Conservation (phyloP, 805 yeast genomes). For the Monosporozyma unispora region DNA sequence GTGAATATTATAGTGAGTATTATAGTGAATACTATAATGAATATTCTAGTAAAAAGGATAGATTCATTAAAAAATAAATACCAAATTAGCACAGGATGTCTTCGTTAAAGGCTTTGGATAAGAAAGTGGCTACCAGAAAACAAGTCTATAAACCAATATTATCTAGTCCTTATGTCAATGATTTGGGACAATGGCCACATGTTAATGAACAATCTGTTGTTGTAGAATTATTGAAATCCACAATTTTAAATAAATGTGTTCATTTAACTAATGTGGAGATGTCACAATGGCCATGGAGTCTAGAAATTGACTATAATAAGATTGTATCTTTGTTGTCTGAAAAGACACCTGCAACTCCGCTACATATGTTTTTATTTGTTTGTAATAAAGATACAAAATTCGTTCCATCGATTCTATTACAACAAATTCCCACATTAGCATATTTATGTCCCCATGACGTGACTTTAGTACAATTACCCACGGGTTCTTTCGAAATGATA, state of each 20-base stretch:
- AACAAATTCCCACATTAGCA: slow-evolving; percentile 50
- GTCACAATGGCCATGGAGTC: slow-evolving; percentile 17
- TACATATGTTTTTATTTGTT: slow-evolving; percentile 38
- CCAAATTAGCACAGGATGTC: background rate
- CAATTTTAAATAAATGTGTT: slow-evolving; percentile 30
- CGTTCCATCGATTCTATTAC: slow-evolving; percentile 40
- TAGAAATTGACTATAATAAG: slow-evolving; percentile 37
- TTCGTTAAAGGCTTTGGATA: slow-evolving; percentile 38
- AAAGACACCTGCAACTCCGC: slow-evolving; percentile 27
- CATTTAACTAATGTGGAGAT: slow-evolving; percentile 13
- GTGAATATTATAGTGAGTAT: no score
- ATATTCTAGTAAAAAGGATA: no score
- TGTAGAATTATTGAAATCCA: slow-evolving; percentile 31
- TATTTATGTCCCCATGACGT: slow-evolving; percentile 33
- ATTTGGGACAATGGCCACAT: slow-evolving; percentile 35
- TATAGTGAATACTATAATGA: no score
- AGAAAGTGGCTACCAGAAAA: slow-evolving; percentile 32
- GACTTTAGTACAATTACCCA: slow-evolving; percentile 54
- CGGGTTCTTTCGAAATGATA: slow-evolving; percentile 23
- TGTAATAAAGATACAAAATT: slow-evolving; percentile 43
- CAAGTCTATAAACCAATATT: slow-evolving; percentile 58
- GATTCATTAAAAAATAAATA: no score
- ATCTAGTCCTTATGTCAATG: slow-evolving; percentile 52
- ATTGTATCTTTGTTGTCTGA: slow-evolving; percentile 41
- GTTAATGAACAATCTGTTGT: slow-evolving; percentile 33